Conservation (phyloP, 106 monocot genomes). For the Cymbidium sinense region DNA sequence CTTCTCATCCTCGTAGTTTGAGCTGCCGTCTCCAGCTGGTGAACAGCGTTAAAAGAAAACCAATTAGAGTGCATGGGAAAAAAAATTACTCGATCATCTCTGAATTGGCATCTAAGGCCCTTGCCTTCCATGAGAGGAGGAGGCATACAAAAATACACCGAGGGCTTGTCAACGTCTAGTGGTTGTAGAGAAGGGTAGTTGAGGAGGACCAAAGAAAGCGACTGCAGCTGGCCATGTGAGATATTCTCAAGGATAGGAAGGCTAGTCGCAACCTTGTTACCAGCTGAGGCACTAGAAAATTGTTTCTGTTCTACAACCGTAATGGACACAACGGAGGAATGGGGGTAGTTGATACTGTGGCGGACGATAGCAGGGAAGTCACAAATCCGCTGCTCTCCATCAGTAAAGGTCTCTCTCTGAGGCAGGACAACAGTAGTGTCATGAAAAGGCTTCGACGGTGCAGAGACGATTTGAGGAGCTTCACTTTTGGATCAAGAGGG, state of each 20-base stretch:
- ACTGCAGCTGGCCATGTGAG: conserved; percentile 96
- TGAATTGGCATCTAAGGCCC: conserved; percentile 53
- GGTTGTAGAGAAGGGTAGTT: conserved; percentile 46
- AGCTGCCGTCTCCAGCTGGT: conserved; percentile 89
- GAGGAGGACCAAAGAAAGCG: conserved; percentile 58
- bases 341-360: conserved; percentile 47
- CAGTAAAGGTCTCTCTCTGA: conserved; percentile 49
- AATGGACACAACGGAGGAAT: conserved; percentile 67
- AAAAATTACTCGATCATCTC: conserved; percentile 23
- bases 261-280: not conserved
- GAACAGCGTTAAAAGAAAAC: conserved; percentile 59
- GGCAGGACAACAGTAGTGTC: conserved; percentile 47
- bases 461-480: too few species aligned
- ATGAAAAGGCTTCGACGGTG: too few species aligned
- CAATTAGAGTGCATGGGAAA: conserved; percentile 89
- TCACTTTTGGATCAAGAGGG: too few species aligned
- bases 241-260: conserved; percentile 63
- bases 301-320: conserved; percentile 42
- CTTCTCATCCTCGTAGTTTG: too few species aligned
- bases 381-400: conserved; percentile 45
- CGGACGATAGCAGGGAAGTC: conserved; percentile 61
- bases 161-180: conserved; percentile 46
- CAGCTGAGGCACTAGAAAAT: not conserved
- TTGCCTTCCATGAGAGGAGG: conserved; percentile 76
- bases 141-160: conserved; percentile 68